These are phyloP conservation scores for Mrakia gelida DNA, from an alignment of 768 basidiomycete genomes.

Conservation along the genomic window DNA sequence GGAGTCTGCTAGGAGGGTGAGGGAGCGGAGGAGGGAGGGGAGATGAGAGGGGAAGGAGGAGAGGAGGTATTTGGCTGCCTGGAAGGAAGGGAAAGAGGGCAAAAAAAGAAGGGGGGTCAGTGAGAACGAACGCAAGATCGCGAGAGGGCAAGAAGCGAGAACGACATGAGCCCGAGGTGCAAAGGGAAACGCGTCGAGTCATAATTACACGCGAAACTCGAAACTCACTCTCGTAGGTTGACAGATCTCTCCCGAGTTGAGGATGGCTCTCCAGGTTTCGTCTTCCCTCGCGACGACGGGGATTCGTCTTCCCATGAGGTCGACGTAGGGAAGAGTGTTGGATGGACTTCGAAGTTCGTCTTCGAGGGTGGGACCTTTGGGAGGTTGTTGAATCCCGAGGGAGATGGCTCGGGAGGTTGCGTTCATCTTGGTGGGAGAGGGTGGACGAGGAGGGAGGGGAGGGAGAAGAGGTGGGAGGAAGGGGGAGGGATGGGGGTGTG, in stretches of 20 bases:
- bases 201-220: not conserved
- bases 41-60: slow-evolving; percentile 1
- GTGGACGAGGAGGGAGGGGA: too few relatives aligned
- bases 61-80: slow-evolving; percentile 17
- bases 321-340: slow-evolving; percentile 17
- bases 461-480: not conserved
- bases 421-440: not conserved
- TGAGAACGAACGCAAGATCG: not conserved
- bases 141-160: not conserved
- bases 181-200: too few relatives aligned
- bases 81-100: too few relatives aligned
- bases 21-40: not conserved
- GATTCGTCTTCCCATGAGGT: slow-evolving; percentile 12
- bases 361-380: not conserved
- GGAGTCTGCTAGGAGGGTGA: slow-evolving; percentile 16
- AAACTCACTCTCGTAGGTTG: not conserved
- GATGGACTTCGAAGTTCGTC: not conserved
- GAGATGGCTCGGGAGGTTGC: slow-evolving; percentile 16
- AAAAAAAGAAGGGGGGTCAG: too few relatives aligned
- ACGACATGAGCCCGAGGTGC: too few relatives aligned
- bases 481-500: not conserved
- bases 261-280: not conserved
- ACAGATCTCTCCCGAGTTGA: not conserved
- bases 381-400: not conserved
- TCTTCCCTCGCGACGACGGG: not conserved